These are phyloP conservation scores for Cadophora sp. DNA, from an alignment of 2,329 filamentous ascomycete genomes.

Conservation along the genomic window DNA sequence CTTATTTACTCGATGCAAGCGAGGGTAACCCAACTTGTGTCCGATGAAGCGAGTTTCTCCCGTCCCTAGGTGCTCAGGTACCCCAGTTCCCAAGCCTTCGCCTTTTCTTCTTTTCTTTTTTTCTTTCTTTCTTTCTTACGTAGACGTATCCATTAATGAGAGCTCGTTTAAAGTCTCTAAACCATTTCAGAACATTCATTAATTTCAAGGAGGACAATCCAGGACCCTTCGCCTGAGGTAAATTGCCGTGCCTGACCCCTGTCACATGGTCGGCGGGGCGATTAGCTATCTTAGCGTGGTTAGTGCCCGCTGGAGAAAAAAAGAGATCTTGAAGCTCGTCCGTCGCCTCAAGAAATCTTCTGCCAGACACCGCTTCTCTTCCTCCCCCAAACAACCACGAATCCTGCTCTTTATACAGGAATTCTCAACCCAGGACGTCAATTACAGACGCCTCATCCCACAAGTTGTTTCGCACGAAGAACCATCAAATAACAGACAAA, in stretches of 20 bases:
- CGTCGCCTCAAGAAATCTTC: constrained; percentile 28
- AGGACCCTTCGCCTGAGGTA: background rate
- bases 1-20: too few relatives aligned
- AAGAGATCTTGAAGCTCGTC: constrained; percentile 36
- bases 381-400: constrained; percentile 22
- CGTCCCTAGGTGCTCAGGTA: too few relatives aligned
- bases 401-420: constrained; percentile 23
- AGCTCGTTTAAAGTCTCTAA: too few relatives aligned
- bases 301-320: constrained; percentile 33
- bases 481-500: constrained; percentile 39
- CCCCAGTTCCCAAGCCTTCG: too few relatives aligned
- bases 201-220: background rate
- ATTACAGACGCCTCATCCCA: constrained; percentile 15
- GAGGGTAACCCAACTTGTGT: too few relatives aligned
- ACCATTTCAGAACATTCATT: too few relatives aligned
- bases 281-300: constrained; percentile 40
- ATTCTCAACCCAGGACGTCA: background rate
- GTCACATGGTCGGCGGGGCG: constrained; percentile 16
- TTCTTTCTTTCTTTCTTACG: too few relatives aligned
- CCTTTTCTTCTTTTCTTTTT: too few relatives aligned
- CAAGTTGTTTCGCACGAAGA: constrained; percentile 19
- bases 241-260: background rate
- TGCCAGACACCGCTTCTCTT: constrained; percentile 34
- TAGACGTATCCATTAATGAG: too few relatives aligned
- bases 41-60: too few relatives aligned